Percentiles rank a stretch among this genome's conserved stretches.
These are phyloP conservation scores for Alternaria brassicae DNA, from an alignment of 2,329 filamentous ascomycete species.

Conservation along the genomic window DNA sequence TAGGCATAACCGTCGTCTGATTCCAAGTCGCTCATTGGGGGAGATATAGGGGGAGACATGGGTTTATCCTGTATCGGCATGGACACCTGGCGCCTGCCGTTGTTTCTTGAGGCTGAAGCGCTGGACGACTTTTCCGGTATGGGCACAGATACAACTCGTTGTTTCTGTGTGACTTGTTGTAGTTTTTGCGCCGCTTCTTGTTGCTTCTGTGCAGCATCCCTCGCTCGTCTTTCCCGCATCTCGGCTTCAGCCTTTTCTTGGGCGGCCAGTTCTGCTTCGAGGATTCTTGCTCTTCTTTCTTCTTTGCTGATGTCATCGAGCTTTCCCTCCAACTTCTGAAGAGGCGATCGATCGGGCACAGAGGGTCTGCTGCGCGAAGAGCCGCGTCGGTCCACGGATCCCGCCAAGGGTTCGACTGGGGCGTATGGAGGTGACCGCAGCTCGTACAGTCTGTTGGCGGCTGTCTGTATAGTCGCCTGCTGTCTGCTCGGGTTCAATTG, in stretches of 20 bases:
- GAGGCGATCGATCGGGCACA: slow-evolving; percentile 83
- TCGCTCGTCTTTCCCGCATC: slow-evolving; percentile 41
- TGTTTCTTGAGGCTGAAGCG: slow-evolving; percentile 25
- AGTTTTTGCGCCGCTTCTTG: slow-evolving; percentile 36
- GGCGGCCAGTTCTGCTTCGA: slow-evolving; percentile 79
- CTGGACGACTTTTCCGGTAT: slow-evolving; percentile 16
- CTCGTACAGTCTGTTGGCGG: slow-evolving; percentile 41
- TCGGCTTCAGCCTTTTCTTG: slow-evolving; percentile 65
- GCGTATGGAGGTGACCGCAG: slow-evolving; percentile 43
- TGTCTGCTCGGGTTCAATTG: slow-evolving; percentile 46
- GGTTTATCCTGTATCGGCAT: slow-evolving; percentile 37
- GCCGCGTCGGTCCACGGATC: slow-evolving; percentile 33
- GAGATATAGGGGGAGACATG: slow-evolving; percentile 20
- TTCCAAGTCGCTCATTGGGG: slow-evolving; percentile 35
- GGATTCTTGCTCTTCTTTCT: slow-evolving; percentile 84
- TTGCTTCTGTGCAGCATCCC: slow-evolving; percentile 41
- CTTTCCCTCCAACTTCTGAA: slow-evolving; percentile 91
- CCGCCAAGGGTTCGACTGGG: slow-evolving; percentile 38
- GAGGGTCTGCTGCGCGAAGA: slow-evolving; percentile 56
- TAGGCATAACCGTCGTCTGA: slow-evolving; percentile 38
- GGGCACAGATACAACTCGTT: slow-evolving; percentile 35
- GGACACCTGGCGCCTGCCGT: slow-evolving; percentile 43
- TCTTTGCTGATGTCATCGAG: slow-evolving; percentile 94
- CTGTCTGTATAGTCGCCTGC: slow-evolving; percentile 43
- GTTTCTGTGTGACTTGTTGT: slow-evolving; percentile 41